Evolutionary conservation across 352 stramenopile genomes (phyloP), one percentile per base, ranked within the genome.

Genomic region (Globisporangium spiculum): DNA sequence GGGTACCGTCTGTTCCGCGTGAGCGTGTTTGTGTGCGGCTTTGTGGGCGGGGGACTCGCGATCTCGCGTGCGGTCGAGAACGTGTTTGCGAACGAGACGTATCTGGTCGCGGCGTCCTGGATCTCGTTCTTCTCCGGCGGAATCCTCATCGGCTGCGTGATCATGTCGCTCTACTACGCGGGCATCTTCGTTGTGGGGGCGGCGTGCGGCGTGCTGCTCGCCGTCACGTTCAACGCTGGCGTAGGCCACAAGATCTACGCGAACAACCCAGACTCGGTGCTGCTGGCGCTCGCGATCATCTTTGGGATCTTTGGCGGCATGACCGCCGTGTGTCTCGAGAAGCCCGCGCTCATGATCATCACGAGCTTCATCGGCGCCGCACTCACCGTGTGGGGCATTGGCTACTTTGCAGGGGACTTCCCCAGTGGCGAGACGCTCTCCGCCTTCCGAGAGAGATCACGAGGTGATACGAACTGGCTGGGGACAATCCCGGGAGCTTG

Each of bases 51-150:
- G 12, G 80, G 82, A 10, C 67, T 90, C 46, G 63, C 78, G n/a
- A 69, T 81, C 36, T 76, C 84, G 6, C 75, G 77, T 34, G 68
- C 83, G 20, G 75, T 88, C 53, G 85, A 91, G 58, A 75, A 77
- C 36, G 69, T 85, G 26, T 89, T 90, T 46, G 70, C 67, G 41
- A 75, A 85, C 71, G 66, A 87, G 63, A 74, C 69, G 27, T 91
- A 76, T 58, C 60, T 90, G 26, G 70, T 81, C 53, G 86, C 78
- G 1, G 78, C 77, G 34, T 89, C 83, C 2, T 93, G 86, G 86
- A 83, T 92, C 71, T 81, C 75, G 58, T 93, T 93, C 74, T 76
- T 86, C 58, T 67, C 82, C 8, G 78, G 80, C 54, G 85, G 85
- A 2, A 65, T 93, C 30, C 9, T 91, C 5, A 64, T 81, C 22